Conservation (phyloP, 202 grass and related monocot species). For the Alloteropsis angusta region DNA sequence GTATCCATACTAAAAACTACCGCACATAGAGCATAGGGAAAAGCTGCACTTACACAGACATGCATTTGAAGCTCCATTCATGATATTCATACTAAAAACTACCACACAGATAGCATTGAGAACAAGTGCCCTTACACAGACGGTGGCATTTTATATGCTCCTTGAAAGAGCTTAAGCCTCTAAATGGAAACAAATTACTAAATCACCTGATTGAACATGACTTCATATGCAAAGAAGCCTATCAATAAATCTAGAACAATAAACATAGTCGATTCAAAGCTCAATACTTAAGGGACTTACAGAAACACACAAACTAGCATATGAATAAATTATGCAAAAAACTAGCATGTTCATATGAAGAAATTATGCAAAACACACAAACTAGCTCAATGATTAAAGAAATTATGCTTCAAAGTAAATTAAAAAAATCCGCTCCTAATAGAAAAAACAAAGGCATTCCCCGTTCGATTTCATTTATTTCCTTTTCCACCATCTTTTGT, state of each 20-base stretch:
- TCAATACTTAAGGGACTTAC: background rate
- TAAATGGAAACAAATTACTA: background rate
- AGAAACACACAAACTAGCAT: background rate
- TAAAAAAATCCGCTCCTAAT: background rate
- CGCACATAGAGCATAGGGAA: background rate
- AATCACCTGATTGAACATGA: background rate
- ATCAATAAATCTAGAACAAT: slow-evolving; percentile 2
- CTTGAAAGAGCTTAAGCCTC: background rate
- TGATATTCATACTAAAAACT: background rate
- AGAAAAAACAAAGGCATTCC: background rate
- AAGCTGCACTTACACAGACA: no score
- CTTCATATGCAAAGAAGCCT: background rate
- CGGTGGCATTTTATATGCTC: background rate
- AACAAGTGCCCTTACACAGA: background rate
- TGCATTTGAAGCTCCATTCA: background rate
- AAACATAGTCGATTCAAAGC: background rate
- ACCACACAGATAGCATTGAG: background rate
- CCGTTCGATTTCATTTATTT: background rate
- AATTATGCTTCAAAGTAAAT: background rate
- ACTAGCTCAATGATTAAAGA: no score
- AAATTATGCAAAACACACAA: background rate
- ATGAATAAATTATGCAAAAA: background rate
- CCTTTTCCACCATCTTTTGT: background rate
- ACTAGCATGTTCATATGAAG: no score
- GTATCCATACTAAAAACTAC: background rate